phyloP scores from a whole-genome alignment of 106 monocot species.

The Phalaenopsis equestris region DNA sequence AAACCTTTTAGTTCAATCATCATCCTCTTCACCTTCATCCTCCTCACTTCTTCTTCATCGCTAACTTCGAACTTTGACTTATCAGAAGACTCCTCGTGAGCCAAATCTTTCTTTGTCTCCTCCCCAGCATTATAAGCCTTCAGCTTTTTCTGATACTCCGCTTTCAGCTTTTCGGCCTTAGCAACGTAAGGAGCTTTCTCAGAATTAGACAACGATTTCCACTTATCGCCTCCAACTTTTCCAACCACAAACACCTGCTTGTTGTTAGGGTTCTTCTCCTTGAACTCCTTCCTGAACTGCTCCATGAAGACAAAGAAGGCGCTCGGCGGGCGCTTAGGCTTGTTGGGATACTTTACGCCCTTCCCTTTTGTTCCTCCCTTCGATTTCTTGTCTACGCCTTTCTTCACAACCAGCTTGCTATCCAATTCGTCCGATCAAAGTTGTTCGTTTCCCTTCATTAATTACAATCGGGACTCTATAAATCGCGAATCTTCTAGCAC shows the following conservation, averaged over 20 bases:
- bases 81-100: not conserved
- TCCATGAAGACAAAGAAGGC: conserved; percentile 69
- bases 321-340: not conserved
- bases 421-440: not conserved
- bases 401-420: not conserved
- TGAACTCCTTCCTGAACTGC: conserved; percentile 68
- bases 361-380: not conserved
- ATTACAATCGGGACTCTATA: not conserved
- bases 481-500: not conserved
- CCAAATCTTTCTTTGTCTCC: not conserved
- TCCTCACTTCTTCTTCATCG: conserved; percentile 2
- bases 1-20: not conserved
- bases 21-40: not conserved
- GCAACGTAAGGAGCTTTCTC: conserved; percentile 73
- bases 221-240: conserved; percentile 66
- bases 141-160: conserved; percentile 60
- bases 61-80: conserved; percentile 9
- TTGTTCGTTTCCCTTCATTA: too few relatives aligned
- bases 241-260: conserved; percentile 72
- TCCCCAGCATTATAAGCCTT: conserved; percentile 47
- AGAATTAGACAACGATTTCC: conserved; percentile 54
- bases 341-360: conserved; percentile 2
- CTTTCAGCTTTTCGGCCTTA: conserved; percentile 76
- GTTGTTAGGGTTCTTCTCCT: conserved; percentile 79
- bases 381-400: not conserved